Percentiles rank a stretch among this genome's conserved stretches.
phyloP scores from a whole-genome alignment of 2,329 filamentous ascomycete species.

The Trichoderma arundinaceum region DNA sequence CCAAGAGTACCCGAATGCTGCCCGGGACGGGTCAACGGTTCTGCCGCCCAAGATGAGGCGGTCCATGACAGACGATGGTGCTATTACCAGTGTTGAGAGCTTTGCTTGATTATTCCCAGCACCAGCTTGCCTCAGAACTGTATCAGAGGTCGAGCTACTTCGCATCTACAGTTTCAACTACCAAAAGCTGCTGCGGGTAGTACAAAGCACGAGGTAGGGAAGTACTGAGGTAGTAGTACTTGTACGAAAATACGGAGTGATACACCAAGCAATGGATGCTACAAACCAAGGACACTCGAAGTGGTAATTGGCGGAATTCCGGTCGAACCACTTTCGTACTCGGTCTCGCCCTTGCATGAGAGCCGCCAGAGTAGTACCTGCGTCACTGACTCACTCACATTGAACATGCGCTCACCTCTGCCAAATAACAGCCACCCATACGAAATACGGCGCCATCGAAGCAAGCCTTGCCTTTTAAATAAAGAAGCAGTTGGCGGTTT shows the following conservation, averaged over 20 bases:
- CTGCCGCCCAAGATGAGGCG: not conserved
- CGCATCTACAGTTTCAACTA: not conserved
- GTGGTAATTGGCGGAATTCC: not conserved
- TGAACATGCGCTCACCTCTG: no score
- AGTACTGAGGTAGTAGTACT: no score
- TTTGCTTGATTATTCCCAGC: not conserved
- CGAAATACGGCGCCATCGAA: no score
- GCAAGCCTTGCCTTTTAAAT: no score
- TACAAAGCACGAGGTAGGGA: no score
- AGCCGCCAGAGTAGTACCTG: not conserved
- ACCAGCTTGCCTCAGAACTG: not conserved
- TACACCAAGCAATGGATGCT: no score
- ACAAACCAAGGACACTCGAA: no score
- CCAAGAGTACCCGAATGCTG: no score
- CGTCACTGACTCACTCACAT: not conserved
- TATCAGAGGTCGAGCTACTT: not conserved
- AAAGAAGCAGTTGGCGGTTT: no score
- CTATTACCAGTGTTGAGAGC: not conserved
- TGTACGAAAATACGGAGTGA: no score
- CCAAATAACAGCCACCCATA: no score
- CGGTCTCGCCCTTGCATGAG: not conserved
- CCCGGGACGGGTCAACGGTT: not conserved
- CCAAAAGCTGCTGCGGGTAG: no score
- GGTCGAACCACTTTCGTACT: not conserved
- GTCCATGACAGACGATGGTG: not conserved